Evolutionary conservation across 2,329 filamentous ascomycete genomes (phyloP).

Genomic region (Fusarium sp.): DNA sequence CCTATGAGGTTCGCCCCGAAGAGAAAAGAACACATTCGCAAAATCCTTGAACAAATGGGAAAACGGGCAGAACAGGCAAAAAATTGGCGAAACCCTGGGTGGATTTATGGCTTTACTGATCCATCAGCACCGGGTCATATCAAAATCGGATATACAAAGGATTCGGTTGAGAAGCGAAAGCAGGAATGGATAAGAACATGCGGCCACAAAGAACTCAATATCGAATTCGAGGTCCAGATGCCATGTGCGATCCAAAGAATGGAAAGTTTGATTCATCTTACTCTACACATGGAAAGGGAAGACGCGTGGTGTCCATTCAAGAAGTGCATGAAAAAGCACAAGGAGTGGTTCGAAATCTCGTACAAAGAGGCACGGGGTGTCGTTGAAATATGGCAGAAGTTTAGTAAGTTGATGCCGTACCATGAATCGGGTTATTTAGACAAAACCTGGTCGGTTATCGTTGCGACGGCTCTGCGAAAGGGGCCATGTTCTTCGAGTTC

Average conservation of each 20-base stretch:
- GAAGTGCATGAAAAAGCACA: not conserved
- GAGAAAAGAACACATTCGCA: not conserved
- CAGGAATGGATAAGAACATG: rapidly evolving
- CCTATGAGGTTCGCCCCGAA: not conserved
- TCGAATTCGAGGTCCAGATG: not conserved
- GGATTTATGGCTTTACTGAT: conserved; percentile 24
- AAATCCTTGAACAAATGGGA: not conserved
- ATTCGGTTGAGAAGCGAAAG: not conserved
- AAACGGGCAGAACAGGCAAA: rapidly evolving
- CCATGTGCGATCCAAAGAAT: not conserved
- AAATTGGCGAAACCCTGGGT: not conserved
- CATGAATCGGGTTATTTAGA: not conserved
- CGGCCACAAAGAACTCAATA: not conserved
- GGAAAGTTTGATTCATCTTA: conserved; percentile 4
- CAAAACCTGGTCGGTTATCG: not conserved
- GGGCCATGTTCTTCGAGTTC: not conserved
- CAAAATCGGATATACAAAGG: conserved; percentile 5
- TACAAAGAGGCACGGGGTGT: not conserved
- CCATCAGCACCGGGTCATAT: conserved; percentile 4
- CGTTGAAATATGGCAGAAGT: not conserved
- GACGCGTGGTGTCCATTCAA: not conserved
- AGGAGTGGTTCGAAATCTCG: conserved; percentile 22
- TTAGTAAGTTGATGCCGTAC: conserved; percentile 3
- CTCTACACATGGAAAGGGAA: not conserved
- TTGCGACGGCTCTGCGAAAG: not conserved